These are phyloP conservation scores for Penicillium aurantiogriseum DNA, from an alignment of 2,329 filamentous ascomycete genomes.

Conservation along the genomic window DNA sequence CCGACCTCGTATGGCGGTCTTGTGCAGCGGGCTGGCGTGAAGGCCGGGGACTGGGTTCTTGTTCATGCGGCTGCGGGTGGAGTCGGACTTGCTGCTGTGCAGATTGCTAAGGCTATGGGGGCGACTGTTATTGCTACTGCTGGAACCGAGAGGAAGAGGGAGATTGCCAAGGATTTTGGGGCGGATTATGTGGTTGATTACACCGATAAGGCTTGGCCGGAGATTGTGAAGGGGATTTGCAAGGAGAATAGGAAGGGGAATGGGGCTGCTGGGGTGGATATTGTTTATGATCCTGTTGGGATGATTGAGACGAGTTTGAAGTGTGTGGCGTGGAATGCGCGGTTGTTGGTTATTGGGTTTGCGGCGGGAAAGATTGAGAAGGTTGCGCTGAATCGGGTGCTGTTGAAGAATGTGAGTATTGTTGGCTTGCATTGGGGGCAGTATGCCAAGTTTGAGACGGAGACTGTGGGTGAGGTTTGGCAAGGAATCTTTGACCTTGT, in stretches of 20 bases:
- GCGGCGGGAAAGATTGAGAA: conserved; percentile 85
- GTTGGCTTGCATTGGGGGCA: conserved; percentile 91
- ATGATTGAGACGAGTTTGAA: conserved; percentile 84
- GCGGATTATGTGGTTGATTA: conserved; percentile 85
- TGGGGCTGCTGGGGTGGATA: conserved; percentile 70
- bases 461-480: conserved; percentile 73
- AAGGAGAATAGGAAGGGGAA: conserved; percentile 59
- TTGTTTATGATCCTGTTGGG: conserved; percentile 93
- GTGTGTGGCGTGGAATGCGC: conserved; percentile 90
- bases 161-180: conserved; percentile 75
- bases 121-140: conserved; percentile 93
- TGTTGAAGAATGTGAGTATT: conserved; percentile 89
- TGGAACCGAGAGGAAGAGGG: conserved; percentile 73
- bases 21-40: conserved; percentile 72
- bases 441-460: conserved; percentile 71
- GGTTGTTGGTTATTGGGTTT: conserved; percentile 85
- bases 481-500: conserved; percentile 76
- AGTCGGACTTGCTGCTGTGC: conserved; percentile 86
- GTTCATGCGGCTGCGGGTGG: conserved; percentile 91
- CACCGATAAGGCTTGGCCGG: conserved; percentile 64
- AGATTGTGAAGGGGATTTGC: conserved; percentile 69
- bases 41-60: conserved; percentile 79
- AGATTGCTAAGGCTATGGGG: conserved; percentile 88
- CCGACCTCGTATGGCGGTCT: conserved; percentile 86
- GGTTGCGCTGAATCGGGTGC: conserved; percentile 84